A percentile compares a stretch with the other conserved stretches of the same genome.
phyloP scores from a whole-genome alignment of 2,329 filamentous ascomycete genomes.

The Penicillium sp. region DNA sequence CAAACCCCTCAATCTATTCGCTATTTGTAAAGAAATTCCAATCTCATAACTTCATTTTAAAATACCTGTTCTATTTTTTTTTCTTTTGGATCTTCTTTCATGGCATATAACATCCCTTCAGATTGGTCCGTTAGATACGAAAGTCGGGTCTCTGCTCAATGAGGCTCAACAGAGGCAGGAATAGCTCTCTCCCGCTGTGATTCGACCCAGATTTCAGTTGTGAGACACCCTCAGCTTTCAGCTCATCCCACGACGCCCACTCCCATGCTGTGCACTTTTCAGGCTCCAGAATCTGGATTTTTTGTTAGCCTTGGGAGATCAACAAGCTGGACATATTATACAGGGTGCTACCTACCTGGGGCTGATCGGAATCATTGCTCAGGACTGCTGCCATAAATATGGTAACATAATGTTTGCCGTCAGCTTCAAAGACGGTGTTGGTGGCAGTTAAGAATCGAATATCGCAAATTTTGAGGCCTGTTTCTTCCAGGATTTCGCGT shows the following conservation, averaged over 20 bases:
- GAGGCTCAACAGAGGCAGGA: conserved; percentile 54
- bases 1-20: too few relatives aligned
- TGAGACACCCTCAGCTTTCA: conserved; percentile 44
- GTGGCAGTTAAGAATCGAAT: conserved; percentile 63
- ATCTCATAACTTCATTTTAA: too few relatives aligned
- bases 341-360: conserved; percentile 54
- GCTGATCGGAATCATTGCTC: conserved; percentile 52
- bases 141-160: conserved; percentile 45
- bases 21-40: too few relatives aligned
- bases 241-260: conserved; percentile 56
- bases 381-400: conserved; percentile 65
- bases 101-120: not conserved
- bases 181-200: conserved; percentile 41
- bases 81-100: not conserved
- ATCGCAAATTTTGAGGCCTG: conserved; percentile 61
- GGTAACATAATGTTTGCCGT: conserved; percentile 74
- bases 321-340: conserved; percentile 2
- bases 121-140: not conserved
- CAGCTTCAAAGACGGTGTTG: conserved; percentile 65
- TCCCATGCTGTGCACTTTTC: conserved; percentile 61
- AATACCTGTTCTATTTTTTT: not conserved
- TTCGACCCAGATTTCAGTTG: conserved; percentile 37
- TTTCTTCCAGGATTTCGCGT: conserved; percentile 73
- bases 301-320: not conserved
- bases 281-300: conserved; percentile 45